Base-by-base conservation (phyloP, 2,329 filamentous ascomycete species). In the Alternaria solani region DNA sequence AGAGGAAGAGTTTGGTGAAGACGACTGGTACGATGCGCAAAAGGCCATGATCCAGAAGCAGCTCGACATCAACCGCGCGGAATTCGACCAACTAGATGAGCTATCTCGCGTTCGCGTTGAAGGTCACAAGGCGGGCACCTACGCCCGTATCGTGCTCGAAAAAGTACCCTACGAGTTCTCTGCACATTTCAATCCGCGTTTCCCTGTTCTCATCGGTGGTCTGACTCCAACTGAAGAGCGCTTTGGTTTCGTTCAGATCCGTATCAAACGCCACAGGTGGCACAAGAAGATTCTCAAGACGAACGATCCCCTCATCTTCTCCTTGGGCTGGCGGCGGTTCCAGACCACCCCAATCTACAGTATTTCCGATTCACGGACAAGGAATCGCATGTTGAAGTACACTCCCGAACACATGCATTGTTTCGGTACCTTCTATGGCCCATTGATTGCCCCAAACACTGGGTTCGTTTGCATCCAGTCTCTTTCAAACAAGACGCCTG, bases 381-480 rank as follows among this genome's bases (percentile, higher is more conserved):
- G 95, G 65, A 97, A 98, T 80, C 89, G 95, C 58, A 97, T 99
- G 94, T 87, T 99, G 63, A 99, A 99, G 80, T 99, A 99, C 80
- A 97, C 94, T 0, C 96, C 95, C 0, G 96, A 99, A 83, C 95
- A 99, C 76, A 98, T 97, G 93, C 95, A 98, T 81, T 99, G 96
- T 82, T 96, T 96, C 77, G 95, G 88, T 41, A 97, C 94, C 51
- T 93, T 98, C 80, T 98, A 96, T 74, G 95, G 94, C 0, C 95
- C 96, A 0, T 87, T 99, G 7, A 93, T 97, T 61, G 93, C 95
- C 0, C 95, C 96, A 12, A 97, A 97, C 79, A 97, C 94, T 2
- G 93, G 94, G 60, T 98, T 99, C 80, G 94, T 92, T 68, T 95
- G 91, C 78, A 93, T 98, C 66, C 93, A 98, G 79, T 92, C 90